Evolutionary conservation across 768 basidiomycete species (phyloP), one percentile per base, ranked within the genome.

Genomic region (Mycena indigotica): DNA sequence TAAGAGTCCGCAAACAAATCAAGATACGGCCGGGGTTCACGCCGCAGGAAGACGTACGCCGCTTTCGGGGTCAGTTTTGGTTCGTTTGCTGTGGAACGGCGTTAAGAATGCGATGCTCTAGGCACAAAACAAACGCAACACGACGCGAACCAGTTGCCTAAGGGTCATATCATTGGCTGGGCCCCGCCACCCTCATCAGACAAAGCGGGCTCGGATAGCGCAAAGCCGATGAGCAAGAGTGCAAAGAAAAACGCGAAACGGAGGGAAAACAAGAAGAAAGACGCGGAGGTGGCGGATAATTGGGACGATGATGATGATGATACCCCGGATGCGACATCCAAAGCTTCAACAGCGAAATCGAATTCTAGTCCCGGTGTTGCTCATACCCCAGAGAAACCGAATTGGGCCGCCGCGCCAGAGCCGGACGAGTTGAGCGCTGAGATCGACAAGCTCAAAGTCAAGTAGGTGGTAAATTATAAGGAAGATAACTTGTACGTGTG

Each of bases 21-120:
- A 95, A 88, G 77, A 88, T 98, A 62, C 81, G 95, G 25, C 95
- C 93, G 2, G 95, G 95, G 0, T 98, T 89, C 73, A 96, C 93
- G 4, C 95, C 95, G 0, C 93, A 95, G 73, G 95, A 98, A 72
- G 95, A 98, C 73, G 82, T 95, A 6, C 81, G 84, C n/a, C 85
- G 87, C 48, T 98, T 95, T 73, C 84, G 92, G 52, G 85, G 90
- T 39, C 52, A 41, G 57, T 39, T 26, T 8, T 39, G 29, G 24
- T 26, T 25, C 16, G 5, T 28, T 38, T 21, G 38, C 5, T 29
- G 38, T 40, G n/a, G n/a, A n/a, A n/a, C n/a, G n/a, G n/a, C n/a
- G n/a, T n/a, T n/a, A n/a, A n/a, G n/a, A n/a, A n/a, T n/a, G n/a
- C n/a, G n/a, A n/a, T 49, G 52, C 58, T 57, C 48, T 53, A 63